Percentiles rank a stretch among this genome's conserved stretches.
Evolutionary conservation across 371 early-diverging fungal species (phyloP).

Genomic region (Fennellomyces sp.): DNA sequence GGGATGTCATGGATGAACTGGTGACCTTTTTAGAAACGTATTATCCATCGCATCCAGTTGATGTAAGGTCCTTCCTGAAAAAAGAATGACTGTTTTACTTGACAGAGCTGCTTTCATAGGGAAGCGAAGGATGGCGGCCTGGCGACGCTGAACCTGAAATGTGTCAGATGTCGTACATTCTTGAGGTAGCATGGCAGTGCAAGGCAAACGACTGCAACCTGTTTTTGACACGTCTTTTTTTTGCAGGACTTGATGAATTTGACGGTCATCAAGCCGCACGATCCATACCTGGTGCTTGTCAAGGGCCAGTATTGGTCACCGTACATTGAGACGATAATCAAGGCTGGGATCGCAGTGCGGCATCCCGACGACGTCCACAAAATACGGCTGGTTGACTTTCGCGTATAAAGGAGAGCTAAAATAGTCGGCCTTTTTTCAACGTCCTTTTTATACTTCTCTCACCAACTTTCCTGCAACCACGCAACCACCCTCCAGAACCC

Average conservation of each 20-base stretch:
- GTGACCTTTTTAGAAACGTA: slow-evolving; percentile 45
- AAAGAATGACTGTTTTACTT: background rate
- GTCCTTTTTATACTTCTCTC: background rate
- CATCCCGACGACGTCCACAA: slow-evolving; percentile 54
- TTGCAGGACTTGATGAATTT: slow-evolving; percentile 59
- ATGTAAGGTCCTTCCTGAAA: slow-evolving; percentile 27
- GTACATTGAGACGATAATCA: slow-evolving; percentile 56
- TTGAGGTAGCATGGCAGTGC: slow-evolving; percentile 25
- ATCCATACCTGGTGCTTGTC: slow-evolving; percentile 49
- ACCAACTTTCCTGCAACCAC: background rate
- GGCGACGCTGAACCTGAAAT: slow-evolving; percentile 10
- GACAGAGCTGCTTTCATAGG: background rate
- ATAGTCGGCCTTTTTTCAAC: too few relatives aligned
- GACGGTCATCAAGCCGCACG: slow-evolving; percentile 38
- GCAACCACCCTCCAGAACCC: background rate
- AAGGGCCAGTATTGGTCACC: slow-evolving; percentile 58
- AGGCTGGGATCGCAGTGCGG: slow-evolving; percentile 54
- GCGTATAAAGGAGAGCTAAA: too few relatives aligned
- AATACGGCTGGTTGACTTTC: slow-evolving; percentile 51
- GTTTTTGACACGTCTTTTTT: too few relatives aligned
- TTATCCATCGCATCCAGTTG: slow-evolving; percentile 47
- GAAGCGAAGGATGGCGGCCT: background rate
- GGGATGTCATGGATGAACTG: slow-evolving; percentile 39
- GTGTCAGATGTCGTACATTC: slow-evolving; percentile 36
- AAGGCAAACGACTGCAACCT: too few relatives aligned